Conservation (phyloP, 2,329 filamentous ascomycete genomes). For the Fusarium sp. region DNA sequence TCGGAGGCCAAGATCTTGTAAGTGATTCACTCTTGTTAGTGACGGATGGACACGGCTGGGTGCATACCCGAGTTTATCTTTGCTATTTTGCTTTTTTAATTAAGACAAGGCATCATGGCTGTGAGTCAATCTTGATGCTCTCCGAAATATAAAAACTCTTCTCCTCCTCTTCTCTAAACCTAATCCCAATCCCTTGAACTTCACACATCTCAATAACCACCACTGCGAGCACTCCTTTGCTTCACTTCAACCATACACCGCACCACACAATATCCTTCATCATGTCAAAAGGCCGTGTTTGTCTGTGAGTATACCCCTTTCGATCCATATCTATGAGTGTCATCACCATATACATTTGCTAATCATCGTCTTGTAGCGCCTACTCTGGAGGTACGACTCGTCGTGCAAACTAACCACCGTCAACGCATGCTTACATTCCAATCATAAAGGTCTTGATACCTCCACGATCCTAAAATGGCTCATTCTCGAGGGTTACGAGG, state of each 20-base stretch:
- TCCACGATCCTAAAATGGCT: slow-evolving; percentile 59
- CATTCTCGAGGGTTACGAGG: slow-evolving; percentile 50
- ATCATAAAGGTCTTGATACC: slow-evolving; percentile 58
- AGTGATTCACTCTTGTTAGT: slow-evolving; percentile 23
- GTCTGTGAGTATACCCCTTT: slow-evolving; percentile 21
- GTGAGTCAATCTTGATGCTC: slow-evolving; percentile 7
- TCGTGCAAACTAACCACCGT: too few species aligned
- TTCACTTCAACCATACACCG: not conserved
- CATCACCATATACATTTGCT: not conserved
- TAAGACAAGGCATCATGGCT: not conserved
- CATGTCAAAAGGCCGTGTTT: slow-evolving; percentile 39
- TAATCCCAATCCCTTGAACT: slow-evolving; percentile 1
- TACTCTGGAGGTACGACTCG: slow-evolving; percentile 31
- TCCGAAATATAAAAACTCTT: not conserved
- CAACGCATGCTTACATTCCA: slow-evolving; percentile 1
- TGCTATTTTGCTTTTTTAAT: slow-evolving; percentile 9
- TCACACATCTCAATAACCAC: not conserved
- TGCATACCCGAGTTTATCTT: not conserved
- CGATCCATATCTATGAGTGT: not conserved
- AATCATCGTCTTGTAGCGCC: slow-evolving; percentile 17
- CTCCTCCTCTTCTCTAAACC: not conserved
- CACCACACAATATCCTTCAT: not conserved
- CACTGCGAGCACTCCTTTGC: not conserved
- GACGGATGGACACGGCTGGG: slow-evolving; percentile 6
- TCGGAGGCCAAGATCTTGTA: slow-evolving; percentile 25